Percentiles rank a stretch among this genome's conserved stretches.
Evolutionary conservation across 73 alveolate genomes (phyloP).

Genomic region (Tetrahymena malaccensis): DNA sequence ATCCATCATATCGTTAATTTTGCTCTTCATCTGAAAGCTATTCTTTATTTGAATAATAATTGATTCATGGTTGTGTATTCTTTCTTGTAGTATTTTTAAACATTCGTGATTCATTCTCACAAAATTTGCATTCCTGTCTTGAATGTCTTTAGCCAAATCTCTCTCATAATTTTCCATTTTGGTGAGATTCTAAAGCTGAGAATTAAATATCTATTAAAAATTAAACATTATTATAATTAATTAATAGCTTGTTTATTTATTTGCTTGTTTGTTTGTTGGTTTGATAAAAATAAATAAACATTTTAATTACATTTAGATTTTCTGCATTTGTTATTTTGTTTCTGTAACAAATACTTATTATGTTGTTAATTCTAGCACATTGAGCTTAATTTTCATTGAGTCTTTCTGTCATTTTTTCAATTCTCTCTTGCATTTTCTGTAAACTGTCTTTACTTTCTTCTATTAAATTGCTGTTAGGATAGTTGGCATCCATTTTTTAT

Average conservation of each 20-base stretch:
- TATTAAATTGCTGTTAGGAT: background rate
- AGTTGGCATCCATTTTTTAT: background rate
- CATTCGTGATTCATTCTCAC: background rate
- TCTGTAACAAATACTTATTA: background rate
- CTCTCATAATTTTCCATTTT: background rate
- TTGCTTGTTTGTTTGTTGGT: background rate
- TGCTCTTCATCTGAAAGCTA: background rate
- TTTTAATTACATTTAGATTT: background rate
- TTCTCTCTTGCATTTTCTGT: background rate
- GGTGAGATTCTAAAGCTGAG: background rate
- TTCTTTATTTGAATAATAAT: background rate
- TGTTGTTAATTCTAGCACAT: background rate
- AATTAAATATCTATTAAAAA: background rate
- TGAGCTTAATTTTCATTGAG: background rate
- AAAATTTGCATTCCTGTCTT: background rate
- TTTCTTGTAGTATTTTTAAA: background rate
- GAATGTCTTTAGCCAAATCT: background rate
- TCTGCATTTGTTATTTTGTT: background rate
- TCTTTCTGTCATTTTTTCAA: background rate
- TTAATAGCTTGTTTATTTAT: background rate
- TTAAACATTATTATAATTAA: background rate
- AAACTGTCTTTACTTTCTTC: background rate
- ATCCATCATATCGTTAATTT: background rate
- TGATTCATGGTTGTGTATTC: background rate
- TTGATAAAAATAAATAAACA: background rate